Evolutionary conservation across 768 basidiomycete genomes (phyloP), one percentile per base, ranked within the genome.

Genomic region (Boletus speciosus): DNA sequence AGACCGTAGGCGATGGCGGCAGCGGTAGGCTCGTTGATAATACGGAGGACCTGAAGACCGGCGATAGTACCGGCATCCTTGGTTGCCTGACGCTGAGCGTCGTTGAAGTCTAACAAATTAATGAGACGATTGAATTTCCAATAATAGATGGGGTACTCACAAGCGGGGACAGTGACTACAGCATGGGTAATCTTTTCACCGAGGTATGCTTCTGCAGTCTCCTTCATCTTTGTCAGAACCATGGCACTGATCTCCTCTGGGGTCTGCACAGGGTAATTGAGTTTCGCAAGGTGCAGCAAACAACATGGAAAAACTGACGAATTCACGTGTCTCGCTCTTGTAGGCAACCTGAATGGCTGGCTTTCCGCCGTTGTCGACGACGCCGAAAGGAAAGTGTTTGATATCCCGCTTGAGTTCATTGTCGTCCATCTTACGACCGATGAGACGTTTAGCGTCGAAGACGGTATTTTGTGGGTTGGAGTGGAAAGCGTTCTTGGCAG

Each of bases 1-100:
- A 97, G 87, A 76, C 95, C 95, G 74, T 98, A 98, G 61, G 95
- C 94, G 77, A 97, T 96, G 54, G 93, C 95, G 63, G 96, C 93
- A 43, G 95, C 93, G 47, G 95, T 97, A 39, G 95, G 93, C 73
- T 98, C 93, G 76, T 98, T 97, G 77, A 98, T 93, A 71, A 98
- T 95, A 75, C 93, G 92, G 70, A 98, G 90, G 55, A 97, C 90
- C 64, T 88, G 83, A 51, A 98, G 88, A 70, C 94, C 95, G 39
- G 95, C 90, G 66, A 98, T 97, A 38, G 87, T 86, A 66, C 94
- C 93, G 55, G 96, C 93, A 67, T 98, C 96, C 78, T 98, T 98
- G 75, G 96, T 98, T 15, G 96, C 96, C 73, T 98, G 96, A 70
- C 95, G 92, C 75, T 98, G 96, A 66, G 96, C 94, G 77, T 98